Evolutionary conservation across 2,329 filamentous ascomycete genomes (phyloP).

Genomic region (Colletotrichum orbiculare): DNA sequence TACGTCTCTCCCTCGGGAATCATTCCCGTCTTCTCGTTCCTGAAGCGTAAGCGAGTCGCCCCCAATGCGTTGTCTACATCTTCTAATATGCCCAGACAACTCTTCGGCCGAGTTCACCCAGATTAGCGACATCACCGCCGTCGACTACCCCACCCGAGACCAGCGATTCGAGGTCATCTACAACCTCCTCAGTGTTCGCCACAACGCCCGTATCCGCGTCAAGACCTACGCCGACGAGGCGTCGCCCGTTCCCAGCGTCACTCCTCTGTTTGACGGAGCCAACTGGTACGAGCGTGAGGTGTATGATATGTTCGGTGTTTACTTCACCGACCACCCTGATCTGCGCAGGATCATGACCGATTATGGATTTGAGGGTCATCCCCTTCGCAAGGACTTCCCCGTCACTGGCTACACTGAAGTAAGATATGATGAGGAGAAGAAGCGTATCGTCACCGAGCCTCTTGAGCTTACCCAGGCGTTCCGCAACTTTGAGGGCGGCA

Average conservation of each 20-base stretch:
- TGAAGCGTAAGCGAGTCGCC: constrained; percentile 71
- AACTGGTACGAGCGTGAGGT: constrained; percentile 99
- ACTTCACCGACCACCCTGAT: constrained; percentile 96
- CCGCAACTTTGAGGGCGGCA: constrained; percentile 96
- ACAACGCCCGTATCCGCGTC: constrained; percentile 96
- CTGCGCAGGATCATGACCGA: constrained; percentile 98
- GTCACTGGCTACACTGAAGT: constrained; percentile 98
- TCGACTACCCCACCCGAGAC: constrained; percentile 95
- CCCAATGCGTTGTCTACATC: not conserved
- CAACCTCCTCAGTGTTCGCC: constrained; percentile 93
- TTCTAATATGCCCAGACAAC: constrained; percentile 71
- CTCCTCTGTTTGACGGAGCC: constrained; percentile 88
- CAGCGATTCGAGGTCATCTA: constrained; percentile 98
- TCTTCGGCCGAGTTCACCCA: constrained; percentile 97
- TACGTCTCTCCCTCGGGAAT: constrained; percentile 91
- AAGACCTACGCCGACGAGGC: constrained; percentile 99
- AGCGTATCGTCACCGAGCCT: constrained; percentile 97
- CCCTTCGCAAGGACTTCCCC: constrained; percentile 96
- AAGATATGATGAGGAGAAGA: constrained; percentile 99
- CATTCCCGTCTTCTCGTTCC: constrained; percentile 90
- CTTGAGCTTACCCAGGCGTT: constrained; percentile 98
- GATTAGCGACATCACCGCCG: constrained; percentile 90
- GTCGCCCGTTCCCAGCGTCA: constrained; percentile 90
- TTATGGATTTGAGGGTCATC: constrained; percentile 98
- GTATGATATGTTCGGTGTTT: constrained; percentile 97